Base-by-base conservation (phyloP, 2,329 filamentous ascomycete genomes). In the Ophiosphaerella korrae region DNA sequence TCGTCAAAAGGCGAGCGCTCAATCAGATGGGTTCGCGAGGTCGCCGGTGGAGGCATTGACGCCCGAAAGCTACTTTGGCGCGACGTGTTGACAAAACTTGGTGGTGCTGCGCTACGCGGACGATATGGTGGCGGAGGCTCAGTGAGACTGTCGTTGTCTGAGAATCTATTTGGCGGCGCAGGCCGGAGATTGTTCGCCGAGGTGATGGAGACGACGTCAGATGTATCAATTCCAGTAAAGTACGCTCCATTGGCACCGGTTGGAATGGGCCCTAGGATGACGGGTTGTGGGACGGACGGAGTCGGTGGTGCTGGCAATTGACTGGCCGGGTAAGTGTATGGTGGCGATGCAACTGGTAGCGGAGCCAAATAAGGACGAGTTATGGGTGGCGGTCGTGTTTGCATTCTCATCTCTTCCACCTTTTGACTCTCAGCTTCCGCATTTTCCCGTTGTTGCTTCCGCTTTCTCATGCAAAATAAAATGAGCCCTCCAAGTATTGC, bases 221-320 rank as follows among this genome's bases (percentile, higher is more conserved):
- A 73, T 2, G 71, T 74, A 46, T 74, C 72, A 35, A 74, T 72
- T 11, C 72, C 72, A 18, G 72, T 74, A 18, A 69, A 60, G 55
- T 73, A 74, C 16, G 66, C 65, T 24, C 69, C 63, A 32, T 67
- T 68, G 7, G 60, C 61, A n/a, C 63, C 63, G 2, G 63, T 58
- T 7, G 53, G 51, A 31, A 73, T 72, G 0, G 71, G 71, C 3
- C 71, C 71, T 7, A 73, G 56, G 7, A 74, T 73, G 18, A 74
- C 62, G 18, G 71, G 71, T 12, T 58, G 65, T 23, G 63, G 46
- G 11, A 55, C 41, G 2, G 42, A 53, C 35, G 55, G 54, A 11
- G 26, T 55, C 18, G 61, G 51, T 13, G 61, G 60, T 18, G 58
- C 54, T 9, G 60, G 57, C 9, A 62, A 52, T 14, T 63, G 53